Base-by-base conservation (phyloP, 345 rosid species). In the Eucalyptus caleyi region DNA sequence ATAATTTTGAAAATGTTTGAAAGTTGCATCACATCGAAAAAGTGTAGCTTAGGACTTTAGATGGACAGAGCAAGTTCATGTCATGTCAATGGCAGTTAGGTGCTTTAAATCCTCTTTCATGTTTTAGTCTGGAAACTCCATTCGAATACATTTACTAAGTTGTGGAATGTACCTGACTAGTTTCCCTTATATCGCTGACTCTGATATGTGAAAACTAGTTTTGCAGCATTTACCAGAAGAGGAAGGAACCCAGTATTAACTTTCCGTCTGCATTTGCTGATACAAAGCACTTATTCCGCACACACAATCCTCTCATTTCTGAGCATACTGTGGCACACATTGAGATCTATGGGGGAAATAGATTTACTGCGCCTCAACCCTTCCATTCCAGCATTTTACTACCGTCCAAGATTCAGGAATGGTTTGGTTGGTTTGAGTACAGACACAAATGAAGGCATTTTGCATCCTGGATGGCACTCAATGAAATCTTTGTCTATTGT, bases 191-290 rank as follows among this genome's bases (percentile, higher is more conserved):
- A 62, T 14, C 72, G 6, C 37, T 62, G 5, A 62, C 4, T n/a
- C 3, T 14, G 37, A 62, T 14, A 62, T 62, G 37, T 3, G 9
- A 30, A 62, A 62, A 62, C 14, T 62, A n/a, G 9, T 30, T 15
- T 62, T 62, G 5, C 10, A 62, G 34, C 37, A 62, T 30, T 62
- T 19, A 30, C 72, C 19, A 7, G 37, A 62, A 62, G 2, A 14
- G 72, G 72, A 4, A 62, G 72, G 37, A 30, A 62, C 19, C 30
- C 2, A 10, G 0, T 62, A 62, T 62, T 27, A 26, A 26, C 32
- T 62, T 8, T 62, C 18, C 0, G 2, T 62, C 37, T 7, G 10
- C 37, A 62, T 30, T 0, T 30, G 6, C 72, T 0, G 2, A 62
- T 30, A 2, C 9, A 62, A 30, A 7, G 72, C 7, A 62, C 72